phyloP scores from a whole-genome alignment of 2,329 filamentous ascomycete species.

The Rhinocladiella similis region DNA sequence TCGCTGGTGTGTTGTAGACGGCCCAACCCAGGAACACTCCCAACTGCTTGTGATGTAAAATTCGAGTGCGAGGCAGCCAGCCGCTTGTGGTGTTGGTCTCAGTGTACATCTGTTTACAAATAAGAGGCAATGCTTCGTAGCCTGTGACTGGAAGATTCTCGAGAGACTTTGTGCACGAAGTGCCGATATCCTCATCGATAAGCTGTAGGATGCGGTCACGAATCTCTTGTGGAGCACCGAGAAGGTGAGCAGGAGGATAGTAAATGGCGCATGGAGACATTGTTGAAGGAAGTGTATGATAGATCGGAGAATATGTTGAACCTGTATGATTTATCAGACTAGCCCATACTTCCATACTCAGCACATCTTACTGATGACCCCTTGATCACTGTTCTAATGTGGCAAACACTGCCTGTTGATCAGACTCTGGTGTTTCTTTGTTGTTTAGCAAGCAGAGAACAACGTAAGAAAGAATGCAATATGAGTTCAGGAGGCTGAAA shows the following conservation, averaged over 20 bases:
- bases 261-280: not conserved
- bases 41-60: constrained; percentile 12
- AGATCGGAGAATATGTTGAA: not conserved
- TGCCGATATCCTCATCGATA: not conserved
- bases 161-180: not conserved
- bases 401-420: no score
- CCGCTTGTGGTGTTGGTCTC: constrained; percentile 7
- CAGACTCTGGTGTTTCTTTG: no score
- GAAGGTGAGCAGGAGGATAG: constrained; percentile 16
- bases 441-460: no score
- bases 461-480: no score
- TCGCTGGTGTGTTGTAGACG: not conserved
- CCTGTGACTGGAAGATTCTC: constrained; percentile 4
- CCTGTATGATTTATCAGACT: not conserved
- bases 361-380: no score
- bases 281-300: not conserved
- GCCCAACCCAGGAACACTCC: constrained; percentile 4
- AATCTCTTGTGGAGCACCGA: constrained; percentile 21
- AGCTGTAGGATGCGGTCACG: constrained; percentile 12
- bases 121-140: constrained; percentile 11
- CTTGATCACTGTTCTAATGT: no score
- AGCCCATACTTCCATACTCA: not conserved
- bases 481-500: no score
- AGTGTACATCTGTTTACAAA: constrained; percentile 18
- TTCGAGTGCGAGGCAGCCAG: not conserved